Evolutionary conservation across 73 alveolate species (phyloP).

Genomic region (Strombidium stylifer): DNA sequence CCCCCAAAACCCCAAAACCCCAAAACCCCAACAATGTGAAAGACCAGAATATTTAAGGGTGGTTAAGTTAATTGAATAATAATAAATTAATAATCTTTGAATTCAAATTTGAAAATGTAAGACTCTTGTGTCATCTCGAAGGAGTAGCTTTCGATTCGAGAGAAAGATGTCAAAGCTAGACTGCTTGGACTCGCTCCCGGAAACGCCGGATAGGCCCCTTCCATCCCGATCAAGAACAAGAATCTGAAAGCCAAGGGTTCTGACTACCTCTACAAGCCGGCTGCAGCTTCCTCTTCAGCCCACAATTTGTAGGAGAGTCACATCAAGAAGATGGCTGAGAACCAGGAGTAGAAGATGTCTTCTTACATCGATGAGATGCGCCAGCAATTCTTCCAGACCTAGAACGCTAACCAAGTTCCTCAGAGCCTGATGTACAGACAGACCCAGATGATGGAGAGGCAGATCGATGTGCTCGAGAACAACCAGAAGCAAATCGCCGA

Average conservation of each 20-base stretch:
- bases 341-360: conserved; percentile 34
- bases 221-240: background rate
- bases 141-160: conserved; percentile 22
- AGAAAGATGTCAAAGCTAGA: background rate
- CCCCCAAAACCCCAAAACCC: conserved; percentile 17
- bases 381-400: conserved; percentile 28
- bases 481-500: conserved; percentile 38
- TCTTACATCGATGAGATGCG: conserved; percentile 63
- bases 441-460: conserved; percentile 46
- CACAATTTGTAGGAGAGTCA: too few relatives aligned
- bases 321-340: too few relatives aligned
- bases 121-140: conserved; percentile 34
- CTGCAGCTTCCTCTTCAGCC: conserved; percentile 16
- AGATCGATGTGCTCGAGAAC: conserved; percentile 26
- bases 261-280: background rate
- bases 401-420: conserved; percentile 19
- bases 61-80: background rate
- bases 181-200: conserved; percentile 12
- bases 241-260: background rate
- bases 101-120: conserved; percentile 26
- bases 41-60: background rate
- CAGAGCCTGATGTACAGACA: conserved; percentile 40
- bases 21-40: background rate
- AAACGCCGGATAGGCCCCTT: background rate
- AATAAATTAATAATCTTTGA: too few relatives aligned